These are phyloP conservation scores for Ceratonia siliqua DNA, from an alignment of 306 rosid species.

Conservation along the genomic window DNA sequence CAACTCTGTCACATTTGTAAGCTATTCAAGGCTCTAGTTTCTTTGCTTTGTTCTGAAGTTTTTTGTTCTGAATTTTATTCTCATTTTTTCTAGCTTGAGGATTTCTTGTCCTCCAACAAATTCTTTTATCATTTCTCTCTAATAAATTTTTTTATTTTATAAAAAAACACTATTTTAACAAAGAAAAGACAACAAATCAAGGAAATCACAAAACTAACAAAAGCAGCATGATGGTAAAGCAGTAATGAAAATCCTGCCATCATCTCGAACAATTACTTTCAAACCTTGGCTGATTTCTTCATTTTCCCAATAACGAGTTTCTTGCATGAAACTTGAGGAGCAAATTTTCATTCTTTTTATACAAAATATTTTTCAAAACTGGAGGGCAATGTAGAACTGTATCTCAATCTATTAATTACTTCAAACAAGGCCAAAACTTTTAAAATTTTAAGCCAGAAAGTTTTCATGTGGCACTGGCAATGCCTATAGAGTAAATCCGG, in stretches of 20 bases:
- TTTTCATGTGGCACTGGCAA: slow-evolving; percentile 6
- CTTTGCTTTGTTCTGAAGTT: too few species aligned
- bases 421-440: slow-evolving; percentile 1
- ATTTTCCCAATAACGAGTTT: neutral
- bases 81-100: too few species aligned
- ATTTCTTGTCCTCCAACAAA: too few species aligned
- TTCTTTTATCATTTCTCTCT: too few species aligned
- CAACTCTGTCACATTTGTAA: too few species aligned
- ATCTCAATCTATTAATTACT: neutral
- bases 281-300: neutral
- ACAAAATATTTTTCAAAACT: slow-evolving; percentile 1
- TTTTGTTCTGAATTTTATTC: too few species aligned
- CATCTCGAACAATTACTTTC: neutral
- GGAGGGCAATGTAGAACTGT: neutral
- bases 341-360: neutral
- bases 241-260: neutral
- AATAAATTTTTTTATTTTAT: too few species aligned
- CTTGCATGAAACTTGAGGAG: slow-evolving; percentile 2
- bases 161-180: neutral
- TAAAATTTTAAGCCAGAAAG: slow-evolving; percentile 10
- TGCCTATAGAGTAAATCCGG: slow-evolving; percentile 3
- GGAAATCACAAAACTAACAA: too few species aligned
- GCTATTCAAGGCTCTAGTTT: too few species aligned
- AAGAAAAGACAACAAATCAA: neutral
- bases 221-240: too few species aligned